These are phyloP conservation scores for Sporothrix humicola DNA, from an alignment of 2,329 filamentous ascomycete species.

Conservation along the genomic window DNA sequence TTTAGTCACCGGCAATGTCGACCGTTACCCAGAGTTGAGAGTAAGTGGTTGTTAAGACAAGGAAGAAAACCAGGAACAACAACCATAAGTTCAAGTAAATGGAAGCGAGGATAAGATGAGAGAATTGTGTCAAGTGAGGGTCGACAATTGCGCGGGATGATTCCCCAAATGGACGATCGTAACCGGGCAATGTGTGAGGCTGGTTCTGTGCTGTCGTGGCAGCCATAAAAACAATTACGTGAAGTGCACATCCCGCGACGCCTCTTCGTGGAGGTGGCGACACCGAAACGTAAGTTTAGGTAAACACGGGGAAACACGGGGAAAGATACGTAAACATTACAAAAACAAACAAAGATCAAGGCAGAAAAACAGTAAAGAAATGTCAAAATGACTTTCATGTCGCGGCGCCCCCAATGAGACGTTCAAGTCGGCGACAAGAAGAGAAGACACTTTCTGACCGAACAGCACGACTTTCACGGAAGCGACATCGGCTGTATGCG, in stretches of 20 bases:
- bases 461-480: background rate
- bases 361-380: too few species aligned
- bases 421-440: background rate
- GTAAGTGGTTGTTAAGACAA: background rate
- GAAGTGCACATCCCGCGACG: background rate
- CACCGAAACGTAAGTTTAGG: background rate
- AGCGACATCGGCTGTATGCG: background rate
- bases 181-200: too few species aligned
- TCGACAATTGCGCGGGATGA: too few species aligned
- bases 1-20: background rate
- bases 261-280: constrained; percentile 1
- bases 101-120: background rate
- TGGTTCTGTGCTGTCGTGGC: background rate
- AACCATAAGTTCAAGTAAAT: background rate
- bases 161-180: too few species aligned
- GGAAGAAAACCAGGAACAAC: background rate
- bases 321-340: background rate
- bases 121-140: background rate
- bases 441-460: background rate
- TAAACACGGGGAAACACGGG: too few species aligned
- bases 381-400: background rate
- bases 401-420: background rate
- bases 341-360: too few species aligned
- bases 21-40: background rate
- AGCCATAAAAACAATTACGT: background rate